A percentile compares a stretch with the other conserved stretches of the same genome.
Evolutionary conservation across 2,329 filamentous ascomycete species (phyloP).

Genomic region (Grosmannia penicillata): DNA sequence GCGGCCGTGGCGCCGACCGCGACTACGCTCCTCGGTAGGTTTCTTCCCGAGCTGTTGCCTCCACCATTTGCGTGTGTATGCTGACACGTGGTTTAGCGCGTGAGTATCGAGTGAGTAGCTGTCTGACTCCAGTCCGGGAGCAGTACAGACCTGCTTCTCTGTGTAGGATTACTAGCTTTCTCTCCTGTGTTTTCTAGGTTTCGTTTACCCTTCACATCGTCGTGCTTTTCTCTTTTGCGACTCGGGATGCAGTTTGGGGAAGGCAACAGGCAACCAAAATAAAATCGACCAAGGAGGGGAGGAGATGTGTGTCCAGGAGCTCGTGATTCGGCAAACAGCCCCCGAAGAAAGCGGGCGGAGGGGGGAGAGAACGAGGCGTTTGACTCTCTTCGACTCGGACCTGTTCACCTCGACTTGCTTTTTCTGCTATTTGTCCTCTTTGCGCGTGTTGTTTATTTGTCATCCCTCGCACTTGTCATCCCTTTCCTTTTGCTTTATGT

Average conservation of each 20-base stretch:
- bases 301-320: constrained; percentile 2
- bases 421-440: neutral
- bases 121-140: neutral
- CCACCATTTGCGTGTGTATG: too few species aligned
- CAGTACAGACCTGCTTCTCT: too few species aligned
- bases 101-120: neutral
- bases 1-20: constrained; percentile 24
- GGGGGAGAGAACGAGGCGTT: neutral
- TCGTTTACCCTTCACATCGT: neutral
- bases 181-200: neutral
- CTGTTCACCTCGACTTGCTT: too few species aligned
- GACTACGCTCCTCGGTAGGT: constrained; percentile 25
- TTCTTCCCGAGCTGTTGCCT: too few species aligned
- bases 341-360: neutral
- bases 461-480: neutral
- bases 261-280: constrained; percentile 2
- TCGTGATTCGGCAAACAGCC: constrained; percentile 1
- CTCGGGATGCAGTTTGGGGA: constrained; percentile 4
- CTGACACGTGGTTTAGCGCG: neutral
- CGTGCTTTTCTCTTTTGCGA: constrained; percentile 1
- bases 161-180: neutral
- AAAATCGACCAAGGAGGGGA: constrained; percentile 1
- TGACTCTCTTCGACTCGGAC: neutral
- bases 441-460: neutral
- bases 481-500: neutral